These are phyloP conservation scores for Solanum dulcamara DNA, from an alignment of 257 asterid species.

Conservation along the genomic window DNA sequence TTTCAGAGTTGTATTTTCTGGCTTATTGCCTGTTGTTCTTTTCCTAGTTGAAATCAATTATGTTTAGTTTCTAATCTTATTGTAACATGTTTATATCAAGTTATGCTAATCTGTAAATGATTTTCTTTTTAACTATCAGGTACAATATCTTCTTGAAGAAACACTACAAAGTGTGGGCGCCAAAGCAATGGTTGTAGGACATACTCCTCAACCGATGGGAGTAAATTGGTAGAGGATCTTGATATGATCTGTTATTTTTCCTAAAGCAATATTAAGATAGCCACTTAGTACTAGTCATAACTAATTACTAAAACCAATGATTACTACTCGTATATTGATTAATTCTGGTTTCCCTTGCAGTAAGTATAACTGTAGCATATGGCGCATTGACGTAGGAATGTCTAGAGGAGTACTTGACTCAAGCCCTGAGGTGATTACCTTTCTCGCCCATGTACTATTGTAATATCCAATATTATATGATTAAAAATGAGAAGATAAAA, in stretches of 20 bases:
- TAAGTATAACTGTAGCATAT: conserved; percentile 57
- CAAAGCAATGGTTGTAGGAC: conserved; percentile 98
- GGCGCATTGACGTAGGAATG: conserved; percentile 98
- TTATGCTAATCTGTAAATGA: neutral
- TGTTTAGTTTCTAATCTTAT: neutral
- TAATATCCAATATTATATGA: neutral
- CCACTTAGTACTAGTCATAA: neutral
- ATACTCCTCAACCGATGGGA: conserved; percentile 86
- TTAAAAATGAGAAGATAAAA: neutral
- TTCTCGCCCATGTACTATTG: neutral
- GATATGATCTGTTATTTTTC: neutral
- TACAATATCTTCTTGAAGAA: conserved; percentile 59
- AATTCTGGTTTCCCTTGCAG: conserved; percentile 29
- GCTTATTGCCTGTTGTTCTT: neutral
- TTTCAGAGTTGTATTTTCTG: neutral
- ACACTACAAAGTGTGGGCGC: conserved; percentile 77
- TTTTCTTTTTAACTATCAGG: conserved; percentile 22
- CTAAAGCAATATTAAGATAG: neutral
- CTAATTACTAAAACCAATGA: neutral
- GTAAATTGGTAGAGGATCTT: conserved; percentile 60
- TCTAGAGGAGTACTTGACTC: conserved; percentile 96
- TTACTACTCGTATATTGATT: neutral
- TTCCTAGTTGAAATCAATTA: neutral
- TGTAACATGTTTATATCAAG: neutral
- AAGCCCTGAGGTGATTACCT: conserved; percentile 65